Percentiles rank a stretch among this genome's conserved stretches.
phyloP scores from a whole-genome alignment of 2,329 filamentous ascomycete genomes.

The Whalleya microplaca region DNA sequence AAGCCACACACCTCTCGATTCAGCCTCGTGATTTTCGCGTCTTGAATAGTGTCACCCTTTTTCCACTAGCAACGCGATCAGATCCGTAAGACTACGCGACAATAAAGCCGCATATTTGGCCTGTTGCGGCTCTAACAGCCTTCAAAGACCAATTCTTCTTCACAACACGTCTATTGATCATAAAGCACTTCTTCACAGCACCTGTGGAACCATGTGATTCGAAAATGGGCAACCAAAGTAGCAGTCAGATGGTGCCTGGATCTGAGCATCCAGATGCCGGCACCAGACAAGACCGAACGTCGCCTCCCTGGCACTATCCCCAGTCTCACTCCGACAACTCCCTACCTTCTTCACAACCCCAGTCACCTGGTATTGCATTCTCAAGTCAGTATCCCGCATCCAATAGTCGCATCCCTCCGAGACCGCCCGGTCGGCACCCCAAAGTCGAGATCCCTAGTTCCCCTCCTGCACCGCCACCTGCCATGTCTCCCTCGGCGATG shows the following conservation, averaged over 20 bases:
- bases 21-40: background rate
- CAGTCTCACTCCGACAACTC: background rate
- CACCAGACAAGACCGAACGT: background rate
- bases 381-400: constrained; percentile 21
- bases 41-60: background rate
- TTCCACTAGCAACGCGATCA: background rate
- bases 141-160: background rate
- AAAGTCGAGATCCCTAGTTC: background rate
- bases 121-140: background rate
- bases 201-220: background rate
- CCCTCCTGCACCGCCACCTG: background rate
- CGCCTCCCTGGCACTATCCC: background rate
- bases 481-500: background rate
- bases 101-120: no score
- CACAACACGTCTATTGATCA: background rate
- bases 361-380: constrained; percentile 13
- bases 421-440: background rate
- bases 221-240: background rate
- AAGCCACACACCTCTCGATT: no score
- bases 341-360: constrained; percentile 4
- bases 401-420: background rate
- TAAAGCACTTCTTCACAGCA: no score
- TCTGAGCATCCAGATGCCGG: background rate
- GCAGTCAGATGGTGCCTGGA: background rate
- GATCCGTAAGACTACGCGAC: background rate